A percentile compares a stretch with the other conserved stretches of the same genome.
phyloP scores from a whole-genome alignment of 768 basidiomycete species.

The Leucocoprinus sp. region DNA sequence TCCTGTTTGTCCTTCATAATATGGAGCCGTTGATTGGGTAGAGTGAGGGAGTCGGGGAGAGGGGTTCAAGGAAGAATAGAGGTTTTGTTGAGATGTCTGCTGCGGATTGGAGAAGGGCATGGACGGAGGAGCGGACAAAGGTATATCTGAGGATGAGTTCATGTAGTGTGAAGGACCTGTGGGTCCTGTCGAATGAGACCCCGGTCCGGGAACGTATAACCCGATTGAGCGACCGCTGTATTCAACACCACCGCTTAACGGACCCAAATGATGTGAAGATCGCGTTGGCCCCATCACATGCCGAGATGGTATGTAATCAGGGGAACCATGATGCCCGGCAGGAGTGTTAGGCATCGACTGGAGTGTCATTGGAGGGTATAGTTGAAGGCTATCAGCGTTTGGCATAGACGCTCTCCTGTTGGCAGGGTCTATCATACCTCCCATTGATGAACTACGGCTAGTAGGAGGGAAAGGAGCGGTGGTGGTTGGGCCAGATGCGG shows the following conservation, averaged over 20 bases:
- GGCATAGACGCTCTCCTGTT: conserved; percentile 61
- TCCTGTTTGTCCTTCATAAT: conserved; percentile 28
- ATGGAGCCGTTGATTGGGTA: conserved; percentile 19
- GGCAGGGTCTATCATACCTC: conserved; percentile 32
- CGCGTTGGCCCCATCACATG: conserved; percentile 38
- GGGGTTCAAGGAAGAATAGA: conserved; percentile 28
- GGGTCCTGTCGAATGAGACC: conserved; percentile 35
- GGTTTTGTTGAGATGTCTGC: conserved; percentile 22
- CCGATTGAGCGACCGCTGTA: conserved; percentile 27
- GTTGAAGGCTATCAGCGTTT: conserved; percentile 55
- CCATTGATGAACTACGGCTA: conserved; percentile 36
- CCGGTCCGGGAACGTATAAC: conserved; percentile 29
- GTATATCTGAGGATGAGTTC: conserved; percentile 32
- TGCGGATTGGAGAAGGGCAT: conserved; percentile 32
- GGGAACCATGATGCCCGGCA: conserved; percentile 23
- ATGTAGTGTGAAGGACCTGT: conserved; percentile 23
- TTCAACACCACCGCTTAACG: conserved; percentile 32
- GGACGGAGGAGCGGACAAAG: conserved; percentile 46
- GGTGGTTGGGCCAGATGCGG: conserved; percentile 69
- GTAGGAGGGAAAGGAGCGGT: conserved; percentile 61
- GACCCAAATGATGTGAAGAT: conserved; percentile 24
- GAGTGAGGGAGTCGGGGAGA: conserved; percentile 28
- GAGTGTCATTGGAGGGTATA: conserved; percentile 74
- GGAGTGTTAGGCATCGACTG: conserved; percentile 45
- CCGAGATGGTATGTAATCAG: conserved; percentile 37